Base-by-base conservation (phyloP, 345 rosid genomes). In the Limnanthes douglasii region DNA sequence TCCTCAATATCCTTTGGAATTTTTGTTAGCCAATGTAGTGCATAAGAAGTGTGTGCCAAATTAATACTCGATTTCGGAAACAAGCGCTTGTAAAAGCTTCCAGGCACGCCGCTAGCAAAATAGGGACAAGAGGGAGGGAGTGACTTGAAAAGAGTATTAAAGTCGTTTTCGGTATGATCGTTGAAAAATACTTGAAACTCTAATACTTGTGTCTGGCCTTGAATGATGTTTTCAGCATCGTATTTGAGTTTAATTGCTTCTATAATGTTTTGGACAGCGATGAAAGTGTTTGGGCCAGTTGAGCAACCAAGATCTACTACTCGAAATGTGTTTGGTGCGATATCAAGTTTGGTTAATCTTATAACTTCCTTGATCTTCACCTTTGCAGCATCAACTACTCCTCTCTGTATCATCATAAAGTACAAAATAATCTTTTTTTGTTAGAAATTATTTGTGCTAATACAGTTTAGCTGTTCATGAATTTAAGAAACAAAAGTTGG, bases 161-260 rank as follows among this genome's bases (percentile, higher is more conserved):
- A 77, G 49, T 77, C 83, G 21, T 70, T 77, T 34, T 40, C 42
- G 4, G 61, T 12, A 4, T 61, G 75, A 32, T 73, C 82, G 27
- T 57, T 62, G 51, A 77, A 77, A 43, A 61, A 53, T n/a, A 62
- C 71, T 48, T 66, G 75, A 29, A 69, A 77, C 45, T 73, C 60
- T 7, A 41, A 33, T 33, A 40, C 30, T 16, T 16, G 4, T n/a
- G n/a, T n/a, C n/a, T n/a, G n/a, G n/a, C n/a, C n/a, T n/a, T n/a
- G n/a, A n/a, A n/a, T n/a, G 5, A 9, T 2, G 10, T 54, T 36
- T 1, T 24, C 29, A 2, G 17, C 18, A 3, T 20, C 18, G 24
- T 0, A 16, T 2, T 46, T 56, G 5, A 15, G 8, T 26, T 31
- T 34, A 4, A 56, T 28, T 0, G 58, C 59, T 18, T 61, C 62